Percentiles rank a stretch among this genome's conserved stretches.
These are phyloP conservation scores for Zygotorulaspora florentina DNA, from an alignment of 805 yeast genomes.

Conservation along the genomic window DNA sequence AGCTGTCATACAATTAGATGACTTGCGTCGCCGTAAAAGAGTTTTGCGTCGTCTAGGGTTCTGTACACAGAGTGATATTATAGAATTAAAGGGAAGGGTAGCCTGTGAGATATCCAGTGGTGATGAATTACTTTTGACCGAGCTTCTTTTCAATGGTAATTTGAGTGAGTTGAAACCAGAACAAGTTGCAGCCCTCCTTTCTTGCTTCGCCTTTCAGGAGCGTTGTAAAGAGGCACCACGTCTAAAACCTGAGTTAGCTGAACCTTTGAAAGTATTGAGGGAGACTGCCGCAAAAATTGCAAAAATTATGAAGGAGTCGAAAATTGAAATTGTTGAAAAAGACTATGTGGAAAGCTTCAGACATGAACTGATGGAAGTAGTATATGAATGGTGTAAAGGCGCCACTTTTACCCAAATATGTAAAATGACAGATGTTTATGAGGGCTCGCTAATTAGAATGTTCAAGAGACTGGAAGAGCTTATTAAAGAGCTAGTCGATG, in stretches of 20 bases:
- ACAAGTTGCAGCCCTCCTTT: slow-evolving; percentile 85
- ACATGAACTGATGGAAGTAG: slow-evolving; percentile 95
- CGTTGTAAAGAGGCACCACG: slow-evolving; percentile 85
- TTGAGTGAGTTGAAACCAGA: slow-evolving; percentile 84
- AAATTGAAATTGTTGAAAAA: slow-evolving; percentile 83
- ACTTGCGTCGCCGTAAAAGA: slow-evolving; percentile 85
- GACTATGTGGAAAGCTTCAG: slow-evolving; percentile 91
- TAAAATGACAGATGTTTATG: slow-evolving; percentile 98
- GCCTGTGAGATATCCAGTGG: slow-evolving; percentile 96
- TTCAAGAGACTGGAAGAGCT: slow-evolving; percentile 93
- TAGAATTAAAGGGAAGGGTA: slow-evolving; percentile 94
- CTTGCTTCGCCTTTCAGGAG: slow-evolving; percentile 97
- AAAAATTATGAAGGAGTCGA: slow-evolving; percentile 81
- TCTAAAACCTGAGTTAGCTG: slow-evolving; percentile 84
- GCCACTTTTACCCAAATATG: slow-evolving; percentile 95
- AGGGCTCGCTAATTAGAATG: slow-evolving; percentile 92
- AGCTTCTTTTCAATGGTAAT: slow-evolving; percentile 90
- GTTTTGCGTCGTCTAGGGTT: slow-evolving; percentile 90
- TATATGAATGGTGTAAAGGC: slow-evolving; percentile 94
- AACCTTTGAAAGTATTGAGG: slow-evolving; percentile 81
- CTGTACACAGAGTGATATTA: slow-evolving; percentile 80
- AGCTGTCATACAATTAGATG: slow-evolving; percentile 91
- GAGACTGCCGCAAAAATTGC: slow-evolving; percentile 92
- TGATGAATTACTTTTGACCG: slow-evolving; percentile 77
- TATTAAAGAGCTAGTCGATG: slow-evolving; percentile 81